A percentile compares a stretch with the other conserved stretches of the same genome.
Evolutionary conservation across 2,329 filamentous ascomycete genomes (phyloP).

Genomic region (Thelonectria blattea): DNA sequence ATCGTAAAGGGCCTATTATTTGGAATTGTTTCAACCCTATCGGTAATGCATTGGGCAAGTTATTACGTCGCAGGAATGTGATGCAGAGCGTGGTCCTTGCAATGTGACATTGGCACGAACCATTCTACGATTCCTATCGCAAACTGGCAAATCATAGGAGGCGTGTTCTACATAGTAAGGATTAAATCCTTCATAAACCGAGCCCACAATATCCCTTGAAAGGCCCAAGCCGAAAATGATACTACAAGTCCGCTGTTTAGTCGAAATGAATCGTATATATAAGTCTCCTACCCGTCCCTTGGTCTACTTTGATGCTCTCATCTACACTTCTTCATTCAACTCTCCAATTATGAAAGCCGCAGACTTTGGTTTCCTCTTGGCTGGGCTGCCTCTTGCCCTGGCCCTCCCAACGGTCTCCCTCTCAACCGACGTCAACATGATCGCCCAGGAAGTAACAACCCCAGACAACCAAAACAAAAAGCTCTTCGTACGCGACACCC

Average conservation of each 20-base stretch:
- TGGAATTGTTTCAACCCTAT: no score
- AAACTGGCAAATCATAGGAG: background rate
- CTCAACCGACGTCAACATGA: background rate
- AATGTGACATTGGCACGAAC: background rate
- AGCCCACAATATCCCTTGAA: background rate
- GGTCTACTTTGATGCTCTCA: background rate
- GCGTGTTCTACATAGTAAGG: background rate
- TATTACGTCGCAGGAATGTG: no score
- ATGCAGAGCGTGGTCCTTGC: no score
- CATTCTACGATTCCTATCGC: background rate
- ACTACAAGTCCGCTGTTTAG: background rate
- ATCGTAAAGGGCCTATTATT: no score
- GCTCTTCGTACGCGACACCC: background rate
- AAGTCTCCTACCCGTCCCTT: background rate
- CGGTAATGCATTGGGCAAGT: no score
- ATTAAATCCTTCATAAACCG: background rate
- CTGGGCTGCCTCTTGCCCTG: background rate
- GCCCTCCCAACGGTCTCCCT: background rate
- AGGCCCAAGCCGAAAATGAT: background rate
- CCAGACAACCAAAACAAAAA: background rate
- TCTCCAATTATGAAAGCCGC: background rate
- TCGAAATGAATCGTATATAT: background rate
- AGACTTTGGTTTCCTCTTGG: background rate
- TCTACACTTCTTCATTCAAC: background rate
- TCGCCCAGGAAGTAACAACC: background rate